Evolutionary conservation across 208 protist genomes (phyloP).

Genomic region (Wallacemonas rigidus): DNA sequence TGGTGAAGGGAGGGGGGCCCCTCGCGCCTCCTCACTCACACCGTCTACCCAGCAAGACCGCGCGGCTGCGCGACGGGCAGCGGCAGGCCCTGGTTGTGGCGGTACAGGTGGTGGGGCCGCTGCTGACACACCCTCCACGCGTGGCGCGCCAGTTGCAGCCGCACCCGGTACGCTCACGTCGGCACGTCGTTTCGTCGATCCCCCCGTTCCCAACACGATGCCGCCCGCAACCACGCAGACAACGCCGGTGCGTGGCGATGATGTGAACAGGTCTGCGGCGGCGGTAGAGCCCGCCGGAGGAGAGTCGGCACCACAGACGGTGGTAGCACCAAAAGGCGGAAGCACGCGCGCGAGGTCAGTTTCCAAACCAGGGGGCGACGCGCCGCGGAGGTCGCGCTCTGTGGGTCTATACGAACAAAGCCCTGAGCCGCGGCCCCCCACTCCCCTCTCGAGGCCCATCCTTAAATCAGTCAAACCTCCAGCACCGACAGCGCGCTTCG

Average conservation of each 20-base stretch:
- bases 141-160: neutral
- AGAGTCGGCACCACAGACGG: neutral
- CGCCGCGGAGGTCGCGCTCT: neutral
- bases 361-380: neutral
- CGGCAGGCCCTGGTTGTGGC: no score
- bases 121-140: neutral
- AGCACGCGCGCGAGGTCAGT: neutral
- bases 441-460: conserved; percentile 11
- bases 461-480: neutral
- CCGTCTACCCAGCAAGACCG: no score
- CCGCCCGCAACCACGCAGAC: no score
- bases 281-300: neutral
- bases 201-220: no score
- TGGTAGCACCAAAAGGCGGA: neutral
- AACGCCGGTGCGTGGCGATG: no score
- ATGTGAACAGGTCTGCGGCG: no score
- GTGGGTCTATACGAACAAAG: conserved; percentile 7
- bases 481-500: neutral
- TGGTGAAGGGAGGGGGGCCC: no score
- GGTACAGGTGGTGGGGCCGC: neutral
- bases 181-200: no score
- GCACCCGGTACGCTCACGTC: no score
- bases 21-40: no score
- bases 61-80: no score
- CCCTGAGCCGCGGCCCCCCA: conserved; percentile 11